Conservation (phyloP, 345 rosid genomes). For the Anastatica hierochuntica region DNA sequence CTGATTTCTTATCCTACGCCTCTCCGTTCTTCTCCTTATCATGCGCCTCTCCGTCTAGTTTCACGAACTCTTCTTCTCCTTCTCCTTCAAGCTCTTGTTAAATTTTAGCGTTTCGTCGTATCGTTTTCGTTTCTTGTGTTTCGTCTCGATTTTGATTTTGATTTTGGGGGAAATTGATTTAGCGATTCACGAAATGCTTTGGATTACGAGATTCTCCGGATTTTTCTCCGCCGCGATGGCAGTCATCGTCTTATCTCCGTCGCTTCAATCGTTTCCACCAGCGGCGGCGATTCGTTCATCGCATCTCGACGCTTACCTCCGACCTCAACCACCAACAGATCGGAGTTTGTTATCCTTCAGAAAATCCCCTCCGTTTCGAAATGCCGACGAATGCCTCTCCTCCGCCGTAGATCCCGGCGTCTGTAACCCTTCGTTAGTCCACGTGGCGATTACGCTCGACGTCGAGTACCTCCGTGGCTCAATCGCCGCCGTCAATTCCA, state of each 20-base stretch:
- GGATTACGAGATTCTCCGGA: conserved; percentile 50
- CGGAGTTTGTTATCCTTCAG: conserved; percentile 35
- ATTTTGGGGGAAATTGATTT: conserved; percentile 6
- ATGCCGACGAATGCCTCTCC: conserved; percentile 48
- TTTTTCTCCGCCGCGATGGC: conserved; percentile 53
- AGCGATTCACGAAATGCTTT: conserved; percentile 36
- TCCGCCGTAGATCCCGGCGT: conserved; percentile 23
- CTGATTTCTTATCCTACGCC: conserved; percentile 11
- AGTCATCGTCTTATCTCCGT: conserved; percentile 40
- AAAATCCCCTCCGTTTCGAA: conserved; percentile 35
- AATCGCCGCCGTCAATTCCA: conserved; percentile 64
- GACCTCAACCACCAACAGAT: neutral
- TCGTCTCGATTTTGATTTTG: neutral
- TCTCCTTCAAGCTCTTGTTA: neutral
- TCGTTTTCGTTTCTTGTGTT: neutral
- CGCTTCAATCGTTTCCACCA: conserved; percentile 47
- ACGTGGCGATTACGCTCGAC: conserved; percentile 69
- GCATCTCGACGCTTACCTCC: conserved; percentile 18
- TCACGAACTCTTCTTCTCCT: conserved; percentile 12
- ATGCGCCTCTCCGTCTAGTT: conserved; percentile 9
- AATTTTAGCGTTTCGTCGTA: neutral
- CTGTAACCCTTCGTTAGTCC: conserved; percentile 60
- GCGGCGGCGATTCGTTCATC: conserved; percentile 51
- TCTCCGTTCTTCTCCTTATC: conserved; percentile 1
- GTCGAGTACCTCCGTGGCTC: conserved; percentile 66